Base-by-base conservation (phyloP, 352 stramenopile species). In the Phytopythium kandeliae region DNA sequence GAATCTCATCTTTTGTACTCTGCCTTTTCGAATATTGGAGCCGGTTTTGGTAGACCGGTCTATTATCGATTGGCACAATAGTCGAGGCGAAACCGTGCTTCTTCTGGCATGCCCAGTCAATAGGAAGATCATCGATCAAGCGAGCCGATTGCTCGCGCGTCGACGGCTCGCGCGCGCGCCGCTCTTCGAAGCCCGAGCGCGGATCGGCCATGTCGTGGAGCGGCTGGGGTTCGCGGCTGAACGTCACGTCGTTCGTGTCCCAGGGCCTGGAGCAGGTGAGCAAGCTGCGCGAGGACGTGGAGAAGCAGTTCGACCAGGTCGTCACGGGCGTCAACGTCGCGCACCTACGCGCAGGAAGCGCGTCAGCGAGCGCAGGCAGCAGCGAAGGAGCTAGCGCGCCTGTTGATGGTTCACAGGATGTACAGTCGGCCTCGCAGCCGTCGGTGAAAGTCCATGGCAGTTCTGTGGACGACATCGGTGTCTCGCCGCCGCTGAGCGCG, bases 251-350 rank as follows among this genome's bases (percentile, higher is more conserved):
- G 31, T 86, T 93, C 63, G 83, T 93, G 31, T 87, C 78, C 17
- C 83, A 92, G 56, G 83, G 83, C 15, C 62, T 93, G 30, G 83
- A 93, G 56, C 83, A 93, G 58, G 83, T 93, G 49, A 74, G 63
- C 37, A 89, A 70, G 71, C 66, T 93, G 51, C 81, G 81, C 21
- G 83, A 93, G 59, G 83, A 93, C 55, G 83, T 93, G 47, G 83
- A 93, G 62, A 93, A 93, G 62, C 84, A 89, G 52, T 93, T 93
- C 51, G 83, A 93, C 44, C 76, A 93, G 55, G 78, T 81, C 34
- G 78, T 93, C 34, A 65, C 75, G 19, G 63, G 67, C 41, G 58
- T 55, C 5, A 62, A 58, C 24, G 41, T 48, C 30, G 25, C 28
- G 8, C 41, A 51, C 34, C 33, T 43, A 22, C 56, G 37, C 2